These are phyloP conservation scores for Calonectria pauciramosa DNA, from an alignment of 2,329 filamentous ascomycete genomes.

Conservation along the genomic window DNA sequence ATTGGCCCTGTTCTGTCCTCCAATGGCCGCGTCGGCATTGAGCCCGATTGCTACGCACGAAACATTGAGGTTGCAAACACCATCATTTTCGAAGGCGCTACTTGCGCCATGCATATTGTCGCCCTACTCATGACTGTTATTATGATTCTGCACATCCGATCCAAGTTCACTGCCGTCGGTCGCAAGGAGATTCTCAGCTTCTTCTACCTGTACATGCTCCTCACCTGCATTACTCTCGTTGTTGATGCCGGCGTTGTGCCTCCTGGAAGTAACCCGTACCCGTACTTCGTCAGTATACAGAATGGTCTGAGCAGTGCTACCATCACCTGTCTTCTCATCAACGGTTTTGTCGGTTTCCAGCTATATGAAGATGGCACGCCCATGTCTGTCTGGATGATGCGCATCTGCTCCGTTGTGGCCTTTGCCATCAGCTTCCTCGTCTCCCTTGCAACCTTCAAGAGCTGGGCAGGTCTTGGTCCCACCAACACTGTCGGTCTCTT, in stretches of 20 bases:
- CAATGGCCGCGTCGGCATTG: constrained; percentile 80
- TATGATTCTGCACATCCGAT: constrained; percentile 97
- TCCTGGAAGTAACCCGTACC: constrained; percentile 82
- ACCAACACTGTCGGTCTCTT: constrained; percentile 91
- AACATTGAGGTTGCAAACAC: constrained; percentile 98
- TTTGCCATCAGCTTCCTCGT: constrained; percentile 91
- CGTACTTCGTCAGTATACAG: constrained; percentile 93
- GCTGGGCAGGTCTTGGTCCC: constrained; percentile 87
- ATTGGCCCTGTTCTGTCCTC: constrained; percentile 82
- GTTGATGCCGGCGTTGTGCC: constrained; percentile 95
- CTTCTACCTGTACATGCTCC: constrained; percentile 96
- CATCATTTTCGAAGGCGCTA: constrained; percentile 95
- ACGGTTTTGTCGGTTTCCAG: constrained; percentile 98
- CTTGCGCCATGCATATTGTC: constrained; percentile 91
- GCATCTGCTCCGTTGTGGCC: constrained; percentile 81
- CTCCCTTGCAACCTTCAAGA: constrained; percentile 91
- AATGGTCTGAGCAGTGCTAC: constrained; percentile 87
- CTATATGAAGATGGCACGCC: constrained; percentile 97
- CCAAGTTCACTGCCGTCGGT: constrained; percentile 97
- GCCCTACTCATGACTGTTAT: constrained; percentile 93
- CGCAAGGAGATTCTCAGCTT: constrained; percentile 84
- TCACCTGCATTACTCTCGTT: constrained; percentile 89
- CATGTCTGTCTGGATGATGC: constrained; percentile 92
- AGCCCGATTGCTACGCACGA: constrained; percentile 91
- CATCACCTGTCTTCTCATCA: constrained; percentile 91